Conservation (phyloP, 2,329 filamentous ascomycete species). For the Penicillium psychrosexuale region DNA sequence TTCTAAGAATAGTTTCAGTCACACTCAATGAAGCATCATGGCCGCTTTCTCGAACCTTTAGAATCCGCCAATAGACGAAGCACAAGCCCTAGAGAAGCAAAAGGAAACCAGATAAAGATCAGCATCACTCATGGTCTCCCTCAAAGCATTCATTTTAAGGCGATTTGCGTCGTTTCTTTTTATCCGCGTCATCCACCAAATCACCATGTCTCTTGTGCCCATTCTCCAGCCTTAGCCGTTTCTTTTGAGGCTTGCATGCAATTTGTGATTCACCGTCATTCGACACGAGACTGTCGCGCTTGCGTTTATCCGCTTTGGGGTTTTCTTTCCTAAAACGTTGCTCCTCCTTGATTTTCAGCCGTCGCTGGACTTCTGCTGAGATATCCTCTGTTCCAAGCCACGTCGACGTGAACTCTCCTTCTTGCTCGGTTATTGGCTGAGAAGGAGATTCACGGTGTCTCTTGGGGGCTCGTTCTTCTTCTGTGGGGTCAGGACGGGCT, state of each 20-base stretch:
- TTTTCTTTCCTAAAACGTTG: constrained; percentile 29
- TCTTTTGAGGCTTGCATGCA: constrained; percentile 20
- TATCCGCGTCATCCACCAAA: background rate
- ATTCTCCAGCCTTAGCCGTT: constrained; percentile 16
- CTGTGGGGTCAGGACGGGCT: background rate
- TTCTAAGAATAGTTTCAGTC: background rate
- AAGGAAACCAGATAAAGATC: background rate
- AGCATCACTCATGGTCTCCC: background rate
- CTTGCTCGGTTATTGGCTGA: constrained; percentile 15
- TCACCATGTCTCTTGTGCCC: constrained; percentile 7
- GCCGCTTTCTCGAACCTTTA: background rate
- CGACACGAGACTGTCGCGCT: constrained; percentile 39
- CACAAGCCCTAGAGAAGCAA: background rate
- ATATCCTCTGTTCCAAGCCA: constrained; percentile 45
- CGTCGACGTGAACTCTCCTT: constrained; percentile 27
- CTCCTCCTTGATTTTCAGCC: constrained; percentile 45
- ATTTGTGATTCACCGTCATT: constrained; percentile 22
- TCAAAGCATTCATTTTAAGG: background rate
- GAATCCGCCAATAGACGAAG: background rate
- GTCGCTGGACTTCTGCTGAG: constrained; percentile 45
- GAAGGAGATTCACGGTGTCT: constrained; percentile 8
- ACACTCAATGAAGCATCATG: background rate
- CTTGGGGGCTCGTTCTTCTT: constrained; percentile 13
- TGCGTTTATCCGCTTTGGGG: constrained; percentile 38
- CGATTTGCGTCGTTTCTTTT: constrained; percentile 4